Conservation (phyloP, 345 rosid genomes). For the Pelargonium nanum region DNA sequence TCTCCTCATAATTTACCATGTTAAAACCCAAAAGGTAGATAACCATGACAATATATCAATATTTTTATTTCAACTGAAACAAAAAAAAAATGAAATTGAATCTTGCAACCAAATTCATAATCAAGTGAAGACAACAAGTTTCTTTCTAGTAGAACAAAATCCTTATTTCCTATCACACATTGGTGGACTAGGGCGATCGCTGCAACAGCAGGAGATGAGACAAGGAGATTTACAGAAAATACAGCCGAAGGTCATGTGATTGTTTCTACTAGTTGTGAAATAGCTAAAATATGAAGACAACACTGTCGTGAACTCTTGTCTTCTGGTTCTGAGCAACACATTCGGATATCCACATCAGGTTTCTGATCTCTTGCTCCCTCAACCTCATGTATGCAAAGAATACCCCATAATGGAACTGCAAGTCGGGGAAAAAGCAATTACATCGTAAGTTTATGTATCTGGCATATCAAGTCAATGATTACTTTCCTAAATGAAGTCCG, state of each 20-base stretch:
- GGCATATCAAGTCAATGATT: background rate
- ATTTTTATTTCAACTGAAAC: too few species aligned
- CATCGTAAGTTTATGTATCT: background rate
- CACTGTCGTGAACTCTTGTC: slow-evolving; percentile 96
- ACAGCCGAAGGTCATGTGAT: background rate
- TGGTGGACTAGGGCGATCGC: too few species aligned
- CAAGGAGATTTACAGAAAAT: slow-evolving; percentile 12
- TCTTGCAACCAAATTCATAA: background rate
- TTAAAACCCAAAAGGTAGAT: too few species aligned
- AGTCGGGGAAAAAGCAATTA: background rate
- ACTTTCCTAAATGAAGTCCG: background rate
- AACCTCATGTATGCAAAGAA: slow-evolving; percentile 95
- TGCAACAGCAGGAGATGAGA: slow-evolving; percentile 4
- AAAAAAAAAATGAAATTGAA: background rate
- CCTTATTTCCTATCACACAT: slow-evolving; percentile 3
- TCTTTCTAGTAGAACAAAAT: slow-evolving; percentile 5
- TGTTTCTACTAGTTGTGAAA: background rate
- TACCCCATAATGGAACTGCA: slow-evolving; percentile 89
- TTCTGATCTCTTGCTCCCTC: slow-evolving; percentile 98
- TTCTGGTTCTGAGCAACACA: slow-evolving; percentile 99
- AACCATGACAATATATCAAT: background rate
- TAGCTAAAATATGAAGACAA: slow-evolving; percentile 74
- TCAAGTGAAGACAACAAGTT: background rate
- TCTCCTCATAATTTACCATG: too few species aligned
- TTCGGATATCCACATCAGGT: slow-evolving; percentile 96